Base-by-base conservation (phyloP, 176 grass and related monocot species). In the Neostapfia colusana region DNA sequence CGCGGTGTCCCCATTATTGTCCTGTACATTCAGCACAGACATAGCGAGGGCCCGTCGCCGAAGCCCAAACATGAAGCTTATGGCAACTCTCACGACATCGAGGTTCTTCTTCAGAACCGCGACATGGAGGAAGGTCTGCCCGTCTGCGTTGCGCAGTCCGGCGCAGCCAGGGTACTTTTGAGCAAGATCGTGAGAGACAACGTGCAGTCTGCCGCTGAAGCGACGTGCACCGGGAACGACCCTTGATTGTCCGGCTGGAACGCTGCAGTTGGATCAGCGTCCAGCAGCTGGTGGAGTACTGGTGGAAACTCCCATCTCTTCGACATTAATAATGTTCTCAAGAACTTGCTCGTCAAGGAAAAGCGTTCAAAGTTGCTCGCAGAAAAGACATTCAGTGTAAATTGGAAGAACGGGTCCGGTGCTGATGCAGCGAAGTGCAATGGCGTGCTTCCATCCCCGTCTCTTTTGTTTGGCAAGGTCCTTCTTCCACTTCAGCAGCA, bases 61-160 rank as follows among this genome's bases (percentile, higher is more conserved):
- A 5, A 8, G 46, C 2, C 16, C 9, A 18, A n/a, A 60, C 5
- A 49, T 18, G 49, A 7, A 20, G 16, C 6, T 1, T 6, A n/a
- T n/a, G 5, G 5, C 38, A 8, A 87, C 45, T 27, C 11, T 2
- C 6, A 89, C 57, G 1, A 6, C 23, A 0, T 26, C 26, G 26
- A 13, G 1, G 56, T 58, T 20, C 36, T 36, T 20, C 27, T 71
- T 16, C 7, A 37, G 2, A 0, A 78, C 78, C n/a, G 89, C 89
- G 28, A 70, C 61, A 5, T 88, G 89, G 7, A 91, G 89, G 63
- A 91, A 82, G 38, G 73, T 91, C 18, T 79, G 74, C 1, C 82
- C 82, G 6, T 21, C 20, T 20, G 23, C 41, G 46, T 92, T 79
- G 1, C 48, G 43, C 9, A 92, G 49, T 8, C 58, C 74, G 9